These are phyloP conservation scores for Aphanocladium album DNA, from an alignment of 2,329 filamentous ascomycete species.

Conservation along the genomic window DNA sequence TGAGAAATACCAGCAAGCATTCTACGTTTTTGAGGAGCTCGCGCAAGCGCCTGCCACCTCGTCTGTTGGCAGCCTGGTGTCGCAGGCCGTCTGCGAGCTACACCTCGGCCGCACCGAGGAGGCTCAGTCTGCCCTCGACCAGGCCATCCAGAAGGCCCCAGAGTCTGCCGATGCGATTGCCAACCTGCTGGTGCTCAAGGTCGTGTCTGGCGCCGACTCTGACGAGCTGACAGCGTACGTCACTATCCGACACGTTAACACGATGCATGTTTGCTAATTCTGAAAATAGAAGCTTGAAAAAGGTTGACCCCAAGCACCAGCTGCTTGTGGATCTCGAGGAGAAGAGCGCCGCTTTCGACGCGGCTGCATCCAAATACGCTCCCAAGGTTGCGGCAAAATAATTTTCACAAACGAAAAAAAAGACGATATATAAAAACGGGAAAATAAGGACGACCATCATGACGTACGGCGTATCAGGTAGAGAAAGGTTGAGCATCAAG, in stretches of 20 bases:
- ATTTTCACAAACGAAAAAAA: conserved; percentile 19
- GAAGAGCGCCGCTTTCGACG: conserved; percentile 85
- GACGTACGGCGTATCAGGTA: conserved; percentile 3
- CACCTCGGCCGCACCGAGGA: conserved; percentile 86
- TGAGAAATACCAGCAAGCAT: conserved; percentile 92
- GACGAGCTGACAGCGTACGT: conserved; percentile 58
- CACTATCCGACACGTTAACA: background rate
- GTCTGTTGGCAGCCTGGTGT: conserved; percentile 69
- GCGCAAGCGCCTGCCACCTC: conserved; percentile 80
- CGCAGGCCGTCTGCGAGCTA: conserved; percentile 85
- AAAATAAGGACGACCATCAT: conserved; percentile 9
- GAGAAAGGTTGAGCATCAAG: background rate
- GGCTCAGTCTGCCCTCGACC: conserved; percentile 78
- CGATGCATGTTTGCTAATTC: conserved; percentile 19
- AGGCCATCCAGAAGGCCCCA: conserved; percentile 71
- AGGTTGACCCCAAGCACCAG: conserved; percentile 60
- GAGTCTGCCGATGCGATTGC: conserved; percentile 70
- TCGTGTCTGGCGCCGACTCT: conserved; percentile 68
- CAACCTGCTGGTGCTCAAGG: conserved; percentile 75
- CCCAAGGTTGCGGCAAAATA: conserved; percentile 64
- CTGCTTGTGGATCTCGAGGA: conserved; percentile 67
- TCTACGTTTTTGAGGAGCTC: conserved; percentile 96
- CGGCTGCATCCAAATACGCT: conserved; percentile 79
- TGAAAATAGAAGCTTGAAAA: conserved; percentile 47
- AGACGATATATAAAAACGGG: background rate